phyloP scores from a whole-genome alignment of 768 basidiomycete species.

The Suillus subluteus region DNA sequence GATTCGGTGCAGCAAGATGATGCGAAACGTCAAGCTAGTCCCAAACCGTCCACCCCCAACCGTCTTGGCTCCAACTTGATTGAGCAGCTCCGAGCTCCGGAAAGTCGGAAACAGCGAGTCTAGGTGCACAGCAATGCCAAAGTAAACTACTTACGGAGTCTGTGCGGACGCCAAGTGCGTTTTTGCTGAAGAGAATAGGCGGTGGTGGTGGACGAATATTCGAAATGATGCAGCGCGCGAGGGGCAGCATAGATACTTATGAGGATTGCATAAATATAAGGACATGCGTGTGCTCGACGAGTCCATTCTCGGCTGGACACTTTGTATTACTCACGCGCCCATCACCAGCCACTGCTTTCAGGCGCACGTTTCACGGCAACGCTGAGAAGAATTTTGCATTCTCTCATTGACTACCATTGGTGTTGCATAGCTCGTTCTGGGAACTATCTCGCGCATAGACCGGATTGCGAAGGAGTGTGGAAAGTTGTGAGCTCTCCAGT shows the following conservation, averaged over 20 bases:
- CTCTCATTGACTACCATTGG: constrained; percentile 20
- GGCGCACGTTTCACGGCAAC: constrained; percentile 11
- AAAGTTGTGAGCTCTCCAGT: neutral
- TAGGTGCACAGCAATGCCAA: neutral
- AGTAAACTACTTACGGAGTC: constrained; percentile 22
- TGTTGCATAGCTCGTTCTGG: constrained; percentile 1
- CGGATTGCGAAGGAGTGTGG: neutral
- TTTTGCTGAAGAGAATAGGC: constrained; percentile 13
- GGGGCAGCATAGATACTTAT: constrained; percentile 13
- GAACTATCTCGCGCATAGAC: constrained; percentile 4
- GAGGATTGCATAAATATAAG: constrained; percentile 5
- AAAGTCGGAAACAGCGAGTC: neutral
- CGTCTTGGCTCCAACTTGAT: constrained; percentile 7
- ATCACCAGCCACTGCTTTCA: constrained; percentile 16
- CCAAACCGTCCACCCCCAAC: neutral
- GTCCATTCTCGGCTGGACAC: neutral
- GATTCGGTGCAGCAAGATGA: neutral
- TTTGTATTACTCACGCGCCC: constrained; percentile 10
- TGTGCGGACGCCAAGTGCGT: constrained; percentile 18
- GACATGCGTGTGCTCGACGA: constrained; percentile 1
- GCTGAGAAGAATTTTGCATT: constrained; percentile 13
- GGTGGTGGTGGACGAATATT: constrained; percentile 6
- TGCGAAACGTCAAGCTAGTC: constrained; percentile 8
- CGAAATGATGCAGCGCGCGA: constrained; percentile 12
- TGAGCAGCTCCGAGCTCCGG: constrained; percentile 2